Evolutionary conservation across 495 filamentous ascomycete species (phyloP).

Genomic region (Trichoderma asperelloides): DNA sequence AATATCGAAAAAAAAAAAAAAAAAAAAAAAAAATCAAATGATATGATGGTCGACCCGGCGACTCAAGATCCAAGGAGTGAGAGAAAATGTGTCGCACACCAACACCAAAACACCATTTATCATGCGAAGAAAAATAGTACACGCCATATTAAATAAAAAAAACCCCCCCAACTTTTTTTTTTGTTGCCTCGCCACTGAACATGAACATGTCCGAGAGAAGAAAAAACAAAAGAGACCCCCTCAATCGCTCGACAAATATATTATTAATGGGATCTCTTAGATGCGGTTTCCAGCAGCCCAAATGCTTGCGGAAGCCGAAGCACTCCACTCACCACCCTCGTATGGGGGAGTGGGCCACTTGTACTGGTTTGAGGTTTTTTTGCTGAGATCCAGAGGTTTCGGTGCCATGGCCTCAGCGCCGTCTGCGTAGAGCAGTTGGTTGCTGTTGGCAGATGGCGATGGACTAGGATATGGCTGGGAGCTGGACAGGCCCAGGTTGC

Average conservation of each 20-base stretch:
- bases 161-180: constrained; percentile 6
- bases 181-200: neutral
- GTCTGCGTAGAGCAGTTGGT: constrained; percentile 61
- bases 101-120: constrained; percentile 8
- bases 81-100: neutral
- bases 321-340: constrained; percentile 76
- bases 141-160: constrained; percentile 3
- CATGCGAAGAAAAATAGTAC: constrained; percentile 5
- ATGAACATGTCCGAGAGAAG: constrained; percentile 1
- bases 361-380: constrained; percentile 46
- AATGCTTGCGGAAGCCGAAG: constrained; percentile 68
- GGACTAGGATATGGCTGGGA: constrained; percentile 72
- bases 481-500: constrained; percentile 55
- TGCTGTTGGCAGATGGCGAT: constrained; percentile 77
- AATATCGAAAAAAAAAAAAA: neutral
- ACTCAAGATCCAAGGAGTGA: neutral
- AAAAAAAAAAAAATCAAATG: neutral
- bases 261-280: constrained; percentile 17
- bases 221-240: constrained; percentile 3
- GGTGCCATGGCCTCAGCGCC: constrained; percentile 53
- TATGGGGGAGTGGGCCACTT: constrained; percentile 98
- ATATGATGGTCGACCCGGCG: constrained; percentile 7
- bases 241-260: neutral
- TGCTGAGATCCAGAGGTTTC: constrained; percentile 41
- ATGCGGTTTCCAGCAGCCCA: constrained; percentile 56